Base-by-base conservation (phyloP, 2,329 filamentous ascomycete species). In the Salinomyces thailandicus region DNA sequence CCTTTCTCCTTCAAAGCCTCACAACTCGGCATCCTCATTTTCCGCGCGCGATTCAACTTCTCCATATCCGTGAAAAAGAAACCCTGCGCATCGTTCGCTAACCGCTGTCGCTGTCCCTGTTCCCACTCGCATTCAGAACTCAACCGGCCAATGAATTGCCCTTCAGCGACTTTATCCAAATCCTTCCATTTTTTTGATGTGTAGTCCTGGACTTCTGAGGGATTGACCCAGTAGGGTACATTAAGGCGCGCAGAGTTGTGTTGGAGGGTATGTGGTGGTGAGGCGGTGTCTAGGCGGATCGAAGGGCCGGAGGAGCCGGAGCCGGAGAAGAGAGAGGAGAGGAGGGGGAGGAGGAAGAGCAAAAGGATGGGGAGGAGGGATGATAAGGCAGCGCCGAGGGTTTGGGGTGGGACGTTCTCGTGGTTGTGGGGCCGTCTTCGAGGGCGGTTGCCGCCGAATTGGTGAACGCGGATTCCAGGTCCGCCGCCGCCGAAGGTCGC, bases 391-490 rank as follows among this genome's bases (percentile, higher is more conserved):
- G 54, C 54, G 68, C 68, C 50, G 42, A 57, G 77, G 55, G 62
- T 60, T 39, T 62, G 59, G 33, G 67, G 72, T 61, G 43, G 67
- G 59, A 51, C 67, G 44, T 67, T 63, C 49, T 61, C 69, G 42
- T 64, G 69, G 46, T 72, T 74, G 53, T 73, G 76, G 14, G 87
- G 86, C 54, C 91, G 73, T 62, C 81, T 71, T 50, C 85, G 75
- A 16, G 87, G 85, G 37, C 74, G 71, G 5, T 67, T 72, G 36
- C 91, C 89, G 50, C 87, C 89, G 60, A 98, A 96, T 58, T 95
- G 89, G 60, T 96, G 91, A 43, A 98, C 85, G 42, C 89, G 77
- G 51, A 98, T 79, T 14, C 87, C 89, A 3, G 89, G 86, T 5
- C 86, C 85, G 19, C 56, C 56, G 42, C 87, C 87, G 48, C 85